Base-by-base conservation (phyloP, 78 protist species). In the Neovahlkampfia damariscottae region DNA sequence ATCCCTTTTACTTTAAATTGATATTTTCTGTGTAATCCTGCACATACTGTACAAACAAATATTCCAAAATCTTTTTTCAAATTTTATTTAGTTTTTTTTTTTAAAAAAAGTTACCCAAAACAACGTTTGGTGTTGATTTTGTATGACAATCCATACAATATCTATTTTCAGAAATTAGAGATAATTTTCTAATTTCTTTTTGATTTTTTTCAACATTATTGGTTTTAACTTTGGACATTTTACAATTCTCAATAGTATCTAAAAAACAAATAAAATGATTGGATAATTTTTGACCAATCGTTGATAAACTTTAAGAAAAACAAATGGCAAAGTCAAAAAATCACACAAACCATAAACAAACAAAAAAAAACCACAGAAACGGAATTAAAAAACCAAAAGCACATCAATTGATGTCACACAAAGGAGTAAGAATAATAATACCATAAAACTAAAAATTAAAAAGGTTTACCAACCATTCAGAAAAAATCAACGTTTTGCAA, bases 321-420 rank as follows among this genome's bases (percentile, higher is more conserved):
- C 40, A 74, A 36, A 90, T 88, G 93, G 93, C 94, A 80, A 93
- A 90, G 85, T 84, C 92, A 67, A 90, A 89, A 90, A 93, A 93
- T 85, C 93, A 89, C 91, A 88, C 94, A 19, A 82, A 80, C 73
- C 94, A 93, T 84, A 90, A 91, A 82, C 84, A 86, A 80, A 69
- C 76, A 40, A 31, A 82, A 73, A 93, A 91, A 89, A 78, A 78
- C 68, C 94, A 90, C 85, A 74, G 95, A 10, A 91, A 90, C 77
- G 95, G 95, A 67, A 89, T 91, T 84, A 89, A 91, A 86, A 83
- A 82, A 66, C 85, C 93, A 50, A 78, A 76, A n/a, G 50, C 39
- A 77, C 41, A 58, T 40, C 10, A 73, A 34, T 5, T 29, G 76
- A 10, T 4, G 29, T 19, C 5, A 5, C 77, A 67, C 37, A 31